These are phyloP conservation scores for Crataegus laevigata DNA, from an alignment of 306 rosid species.

Conservation along the genomic window DNA sequence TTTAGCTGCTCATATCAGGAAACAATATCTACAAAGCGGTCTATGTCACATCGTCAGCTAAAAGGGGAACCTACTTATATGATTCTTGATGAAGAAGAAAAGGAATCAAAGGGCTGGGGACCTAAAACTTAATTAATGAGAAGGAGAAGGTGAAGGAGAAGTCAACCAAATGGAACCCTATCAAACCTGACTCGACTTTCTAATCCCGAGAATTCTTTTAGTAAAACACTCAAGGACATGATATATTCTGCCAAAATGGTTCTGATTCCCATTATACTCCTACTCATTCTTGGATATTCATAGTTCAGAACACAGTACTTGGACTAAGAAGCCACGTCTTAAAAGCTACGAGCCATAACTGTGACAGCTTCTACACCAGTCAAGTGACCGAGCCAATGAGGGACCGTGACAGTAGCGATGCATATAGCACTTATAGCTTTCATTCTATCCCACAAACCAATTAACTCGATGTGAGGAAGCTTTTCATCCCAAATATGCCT, in stretches of 20 bases:
- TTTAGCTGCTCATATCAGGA: not conserved
- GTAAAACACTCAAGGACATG: not conserved
- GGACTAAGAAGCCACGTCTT: not conserved
- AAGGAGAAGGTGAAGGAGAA: not conserved
- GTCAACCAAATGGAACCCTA: not conserved
- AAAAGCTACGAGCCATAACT: not conserved
- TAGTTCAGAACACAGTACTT: not conserved
- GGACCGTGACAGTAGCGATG: not conserved
- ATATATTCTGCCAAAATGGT: not conserved
- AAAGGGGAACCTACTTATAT: not conserved
- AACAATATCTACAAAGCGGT: not conserved
- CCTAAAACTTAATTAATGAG: not conserved
- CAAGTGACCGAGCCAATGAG: not conserved
- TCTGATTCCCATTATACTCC: not conserved
- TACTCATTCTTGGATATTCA: not conserved
- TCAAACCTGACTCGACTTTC: not conserved
- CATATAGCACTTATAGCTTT: not conserved
- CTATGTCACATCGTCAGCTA: not conserved
- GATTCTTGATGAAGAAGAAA: not conserved
- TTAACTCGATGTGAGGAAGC: not conserved
- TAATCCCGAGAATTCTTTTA: not conserved
- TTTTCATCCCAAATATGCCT: not conserved
- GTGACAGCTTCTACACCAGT: not conserved
- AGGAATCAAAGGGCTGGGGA: not conserved
- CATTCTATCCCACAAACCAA: not conserved